Percentiles rank a stretch among this genome's conserved stretches.
These are phyloP conservation scores for Petasospora fabianii DNA, from an alignment of 1,139 yeast species.

Conservation along the genomic window DNA sequence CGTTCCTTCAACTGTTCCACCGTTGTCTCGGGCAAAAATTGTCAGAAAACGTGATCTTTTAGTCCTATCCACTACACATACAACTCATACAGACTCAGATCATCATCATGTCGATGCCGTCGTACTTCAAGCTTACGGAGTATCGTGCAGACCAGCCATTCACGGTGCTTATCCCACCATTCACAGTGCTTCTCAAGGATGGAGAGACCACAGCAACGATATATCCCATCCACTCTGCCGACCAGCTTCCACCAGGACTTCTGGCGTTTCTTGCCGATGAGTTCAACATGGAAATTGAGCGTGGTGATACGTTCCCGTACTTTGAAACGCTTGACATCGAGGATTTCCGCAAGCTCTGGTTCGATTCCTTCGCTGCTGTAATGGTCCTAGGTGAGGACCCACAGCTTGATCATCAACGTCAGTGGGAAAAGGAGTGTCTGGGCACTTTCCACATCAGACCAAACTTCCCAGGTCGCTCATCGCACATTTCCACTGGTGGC, in stretches of 20 bases:
- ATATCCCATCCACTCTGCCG: constrained; percentile 69
- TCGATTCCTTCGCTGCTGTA: constrained; percentile 72
- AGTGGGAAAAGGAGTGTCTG: constrained; percentile 88
- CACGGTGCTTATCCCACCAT: constrained; percentile 30
- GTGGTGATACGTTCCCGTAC: constrained; percentile 85
- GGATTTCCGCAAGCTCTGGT: constrained; percentile 81
- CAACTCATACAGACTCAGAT: not conserved
- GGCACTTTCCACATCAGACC: constrained; percentile 85
- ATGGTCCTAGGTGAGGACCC: constrained; percentile 80
- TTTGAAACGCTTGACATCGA: constrained; percentile 72
- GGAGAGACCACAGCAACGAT: constrained; percentile 91
- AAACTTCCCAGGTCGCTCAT: constrained; percentile 87
- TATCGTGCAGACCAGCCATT: constrained; percentile 24
- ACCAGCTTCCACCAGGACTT: constrained; percentile 68
- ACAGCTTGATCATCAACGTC: constrained; percentile 51
- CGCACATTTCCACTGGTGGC: constrained; percentile 90
- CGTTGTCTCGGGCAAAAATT: no score
- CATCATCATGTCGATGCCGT: constrained; percentile 12
- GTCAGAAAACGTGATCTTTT: no score
- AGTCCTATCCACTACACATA: no score
- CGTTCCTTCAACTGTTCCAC: no score
- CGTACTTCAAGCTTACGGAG: constrained; percentile 13
- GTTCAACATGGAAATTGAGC: constrained; percentile 85
- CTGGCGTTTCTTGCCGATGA: constrained; percentile 84
- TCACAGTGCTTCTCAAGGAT: constrained; percentile 76